Evolutionary conservation across 306 rosid genomes (phyloP).

Genomic region (Alnus rubra): DNA sequence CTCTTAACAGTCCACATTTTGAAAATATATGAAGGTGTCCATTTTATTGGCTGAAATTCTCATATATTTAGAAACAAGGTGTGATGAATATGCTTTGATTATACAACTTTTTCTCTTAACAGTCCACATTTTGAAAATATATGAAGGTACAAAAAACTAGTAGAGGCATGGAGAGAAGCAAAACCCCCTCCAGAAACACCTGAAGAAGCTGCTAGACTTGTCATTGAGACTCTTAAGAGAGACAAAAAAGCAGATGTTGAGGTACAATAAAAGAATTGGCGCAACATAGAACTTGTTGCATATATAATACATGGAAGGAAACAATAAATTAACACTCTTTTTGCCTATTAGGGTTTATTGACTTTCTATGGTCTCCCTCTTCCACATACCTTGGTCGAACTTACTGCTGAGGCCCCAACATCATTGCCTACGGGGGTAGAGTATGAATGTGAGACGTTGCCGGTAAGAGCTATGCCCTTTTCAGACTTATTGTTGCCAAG

Average conservation of each 20-base stretch:
- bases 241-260: constrained; percentile 83
- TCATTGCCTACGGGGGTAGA: constrained; percentile 59
- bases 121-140: background rate
- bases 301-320: background rate
- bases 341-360: constrained; percentile 55
- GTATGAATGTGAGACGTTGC: constrained; percentile 68
- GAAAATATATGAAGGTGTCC: constrained; percentile 58
- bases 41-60: background rate
- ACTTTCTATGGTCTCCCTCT: constrained; percentile 65
- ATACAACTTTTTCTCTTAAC: background rate
- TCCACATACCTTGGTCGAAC: constrained; percentile 49
- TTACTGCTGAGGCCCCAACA: constrained; percentile 40
- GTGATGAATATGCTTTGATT: background rate
- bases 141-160: constrained; percentile 86
- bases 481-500: background rate
- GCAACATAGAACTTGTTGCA: background rate
- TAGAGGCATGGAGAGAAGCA: constrained; percentile 68
- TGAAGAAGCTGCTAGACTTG: constrained; percentile 76
- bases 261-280: constrained; percentile 44
- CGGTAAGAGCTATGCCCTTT: constrained; percentile 40
- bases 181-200: constrained; percentile 78
- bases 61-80: background rate
- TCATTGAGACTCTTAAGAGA: constrained; percentile 63
- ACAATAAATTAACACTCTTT: background rate
- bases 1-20: background rate